Percentiles rank a stretch among this genome's conserved stretches.
phyloP scores from a whole-genome alignment of 1,139 yeast genomes.

The Sugiyamaella xylanicola region DNA sequence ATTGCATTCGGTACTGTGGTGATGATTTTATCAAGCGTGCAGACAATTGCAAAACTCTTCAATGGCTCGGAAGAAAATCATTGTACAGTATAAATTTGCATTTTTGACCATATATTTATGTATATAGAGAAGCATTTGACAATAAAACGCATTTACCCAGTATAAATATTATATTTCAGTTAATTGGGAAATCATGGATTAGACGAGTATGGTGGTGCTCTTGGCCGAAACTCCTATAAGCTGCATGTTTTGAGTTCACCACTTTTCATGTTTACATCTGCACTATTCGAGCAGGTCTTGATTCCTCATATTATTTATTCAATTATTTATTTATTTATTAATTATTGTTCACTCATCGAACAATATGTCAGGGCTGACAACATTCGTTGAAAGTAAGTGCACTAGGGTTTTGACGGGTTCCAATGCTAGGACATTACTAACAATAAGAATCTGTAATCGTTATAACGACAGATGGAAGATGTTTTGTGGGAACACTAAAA shows the following conservation, averaged over 20 bases:
- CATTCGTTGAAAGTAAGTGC: constrained; percentile 41
- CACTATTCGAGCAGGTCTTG: background rate
- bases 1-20: constrained; percentile 71
- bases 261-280: constrained; percentile 8
- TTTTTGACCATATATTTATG: constrained; percentile 3
- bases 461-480: constrained; percentile 80
- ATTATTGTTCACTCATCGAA: background rate
- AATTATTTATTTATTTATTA: background rate
- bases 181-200: background rate
- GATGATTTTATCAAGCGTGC: constrained; percentile 75
- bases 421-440: background rate
- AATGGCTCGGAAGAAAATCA: constrained; percentile 48
- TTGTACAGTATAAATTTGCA: constrained; percentile 42
- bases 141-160: background rate
- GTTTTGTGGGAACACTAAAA: constrained; percentile 61
- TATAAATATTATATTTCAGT: background rate
- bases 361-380: constrained; percentile 41
- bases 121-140: constrained; percentile 6
- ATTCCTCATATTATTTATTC: constrained; percentile 7
- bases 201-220: no score
- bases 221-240: background rate
- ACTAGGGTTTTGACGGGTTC: background rate
- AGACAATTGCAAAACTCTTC: constrained; percentile 64
- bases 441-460: constrained; percentile 57
- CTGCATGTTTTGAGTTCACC: constrained; percentile 11